Conservation (phyloP, 352 stramenopile genomes). For the Pythium monospermum region DNA sequence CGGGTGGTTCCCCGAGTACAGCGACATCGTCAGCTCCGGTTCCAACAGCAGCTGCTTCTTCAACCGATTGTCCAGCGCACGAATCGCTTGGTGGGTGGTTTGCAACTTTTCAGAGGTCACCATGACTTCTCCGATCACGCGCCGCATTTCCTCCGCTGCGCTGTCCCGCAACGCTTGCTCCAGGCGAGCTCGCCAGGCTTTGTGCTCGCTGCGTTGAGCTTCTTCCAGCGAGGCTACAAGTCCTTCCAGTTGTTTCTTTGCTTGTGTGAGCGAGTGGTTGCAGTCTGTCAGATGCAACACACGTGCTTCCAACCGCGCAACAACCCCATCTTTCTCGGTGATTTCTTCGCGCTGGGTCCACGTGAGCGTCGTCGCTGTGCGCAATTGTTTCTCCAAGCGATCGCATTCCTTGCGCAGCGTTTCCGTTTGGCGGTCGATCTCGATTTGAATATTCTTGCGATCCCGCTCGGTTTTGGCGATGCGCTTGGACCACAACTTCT, state of each 20-base stretch:
- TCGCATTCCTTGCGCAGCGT: conserved; percentile 33
- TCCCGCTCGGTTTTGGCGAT: conserved; percentile 40
- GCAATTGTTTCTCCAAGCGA: conserved; percentile 33
- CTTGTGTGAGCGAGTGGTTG: conserved; percentile 19
- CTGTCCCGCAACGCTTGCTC: conserved; percentile 30
- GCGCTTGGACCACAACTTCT: conserved; percentile 37
- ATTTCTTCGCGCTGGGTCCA: conserved; percentile 27
- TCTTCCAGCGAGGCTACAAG: conserved; percentile 33
- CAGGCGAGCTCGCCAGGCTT: conserved; percentile 24
- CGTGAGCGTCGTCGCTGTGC: neutral
- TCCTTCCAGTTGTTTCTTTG: conserved; percentile 22
- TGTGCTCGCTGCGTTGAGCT: conserved; percentile 31
- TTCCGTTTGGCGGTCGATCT: conserved; percentile 53
- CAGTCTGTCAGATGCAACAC: conserved; percentile 13
- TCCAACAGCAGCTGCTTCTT: neutral
- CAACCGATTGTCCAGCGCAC: neutral
- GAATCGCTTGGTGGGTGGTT: neutral
- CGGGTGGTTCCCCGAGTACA: no score
- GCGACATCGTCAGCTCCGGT: conserved; percentile 1
- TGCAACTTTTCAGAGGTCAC: conserved; percentile 12
- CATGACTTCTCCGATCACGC: conserved; percentile 28
- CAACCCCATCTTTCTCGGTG: conserved; percentile 15
- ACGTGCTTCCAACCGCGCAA: conserved; percentile 25
- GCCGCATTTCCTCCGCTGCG: conserved; percentile 23
- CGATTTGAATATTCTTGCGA: conserved; percentile 52